Conservation (phyloP, 2,329 filamentous ascomycete species). For the Pestalotiopsis fici region DNA sequence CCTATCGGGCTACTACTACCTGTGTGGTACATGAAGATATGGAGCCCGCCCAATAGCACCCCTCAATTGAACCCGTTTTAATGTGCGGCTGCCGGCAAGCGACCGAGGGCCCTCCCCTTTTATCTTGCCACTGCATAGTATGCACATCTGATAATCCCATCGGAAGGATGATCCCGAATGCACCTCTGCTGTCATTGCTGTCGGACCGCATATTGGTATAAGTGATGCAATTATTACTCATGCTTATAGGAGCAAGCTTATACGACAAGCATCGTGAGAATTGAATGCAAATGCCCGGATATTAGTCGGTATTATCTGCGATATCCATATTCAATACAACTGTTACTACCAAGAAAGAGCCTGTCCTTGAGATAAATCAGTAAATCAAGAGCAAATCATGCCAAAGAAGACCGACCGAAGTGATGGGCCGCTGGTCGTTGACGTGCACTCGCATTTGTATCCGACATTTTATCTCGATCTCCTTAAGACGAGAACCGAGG, state of each 20-base stretch:
- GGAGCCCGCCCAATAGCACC: neutral
- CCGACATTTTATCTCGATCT: conserved; percentile 5
- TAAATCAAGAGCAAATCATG: neutral
- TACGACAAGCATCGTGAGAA: neutral
- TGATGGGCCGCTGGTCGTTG: neutral
- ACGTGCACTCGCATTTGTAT: conserved; percentile 2
- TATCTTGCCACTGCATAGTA: neutral
- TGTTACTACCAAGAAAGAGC: no score
- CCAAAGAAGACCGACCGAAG: neutral
- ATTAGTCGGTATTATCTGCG: no score
- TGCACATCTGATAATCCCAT: neutral
- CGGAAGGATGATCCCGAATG: neutral
- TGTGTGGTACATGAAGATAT: neutral
- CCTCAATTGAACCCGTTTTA: neutral
- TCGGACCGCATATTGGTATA: neutral
- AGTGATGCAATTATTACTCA: neutral
- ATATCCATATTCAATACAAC: no score
- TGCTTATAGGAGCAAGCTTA: neutral
- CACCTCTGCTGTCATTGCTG: neutral
- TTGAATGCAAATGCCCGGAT: no score
- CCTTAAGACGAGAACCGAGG: neutral
- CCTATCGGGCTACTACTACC: neutral
- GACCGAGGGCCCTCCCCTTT: neutral
- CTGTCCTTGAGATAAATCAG: no score
- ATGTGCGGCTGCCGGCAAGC: conserved; percentile 1